Percentiles rank a stretch among this genome's conserved stretches.
Evolutionary conservation across 257 asterid species (phyloP).

Genomic region (Eucommia ulmoides): DNA sequence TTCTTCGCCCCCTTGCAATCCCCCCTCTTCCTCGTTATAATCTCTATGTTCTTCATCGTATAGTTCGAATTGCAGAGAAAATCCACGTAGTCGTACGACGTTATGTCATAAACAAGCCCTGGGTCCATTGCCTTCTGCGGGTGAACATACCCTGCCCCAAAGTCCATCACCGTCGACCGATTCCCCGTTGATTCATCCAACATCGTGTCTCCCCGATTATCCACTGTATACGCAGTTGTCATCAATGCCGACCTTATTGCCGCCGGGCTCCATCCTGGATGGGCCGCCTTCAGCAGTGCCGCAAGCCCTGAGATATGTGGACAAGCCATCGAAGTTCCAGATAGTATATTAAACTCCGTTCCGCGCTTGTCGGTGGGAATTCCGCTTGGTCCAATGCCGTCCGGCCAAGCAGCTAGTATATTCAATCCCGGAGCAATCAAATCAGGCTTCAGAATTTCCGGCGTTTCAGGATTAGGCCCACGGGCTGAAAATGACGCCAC

Average conservation of each 20-base stretch:
- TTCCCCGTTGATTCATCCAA: conserved; percentile 70
- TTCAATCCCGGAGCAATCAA: conserved; percentile 83
- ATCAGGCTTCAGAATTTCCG: conserved; percentile 81
- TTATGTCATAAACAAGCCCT: conserved; percentile 62
- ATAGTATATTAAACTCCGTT: conserved; percentile 68
- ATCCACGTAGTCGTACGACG: conserved; percentile 55
- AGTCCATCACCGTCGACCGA: conserved; percentile 69
- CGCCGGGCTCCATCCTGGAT: conserved; percentile 88
- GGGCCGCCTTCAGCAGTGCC: conserved; percentile 79
- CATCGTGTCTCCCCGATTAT: conserved; percentile 53
- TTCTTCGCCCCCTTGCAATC: conserved; percentile 58
- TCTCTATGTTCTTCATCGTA: conserved; percentile 41
- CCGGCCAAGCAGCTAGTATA: conserved; percentile 91
- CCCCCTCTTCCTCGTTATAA: conserved; percentile 33
- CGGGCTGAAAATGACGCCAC: conserved; percentile 83
- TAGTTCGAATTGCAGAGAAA: conserved; percentile 76
- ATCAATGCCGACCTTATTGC: conserved; percentile 81
- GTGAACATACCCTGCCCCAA: conserved; percentile 81
- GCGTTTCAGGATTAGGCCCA: conserved; percentile 78
- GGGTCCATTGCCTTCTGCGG: conserved; percentile 90
- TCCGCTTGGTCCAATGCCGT: conserved; percentile 56
- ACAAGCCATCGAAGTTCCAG: conserved; percentile 92
- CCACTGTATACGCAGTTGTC: conserved; percentile 75
- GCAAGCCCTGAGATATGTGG: conserved; percentile 86
- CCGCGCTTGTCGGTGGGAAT: conserved; percentile 49